Evolutionary conservation across 1,284 basidiomycete species (phyloP), one percentile per base, ranked within the genome.

Genomic region (Pseudomicrostroma phylloplanum): DNA sequence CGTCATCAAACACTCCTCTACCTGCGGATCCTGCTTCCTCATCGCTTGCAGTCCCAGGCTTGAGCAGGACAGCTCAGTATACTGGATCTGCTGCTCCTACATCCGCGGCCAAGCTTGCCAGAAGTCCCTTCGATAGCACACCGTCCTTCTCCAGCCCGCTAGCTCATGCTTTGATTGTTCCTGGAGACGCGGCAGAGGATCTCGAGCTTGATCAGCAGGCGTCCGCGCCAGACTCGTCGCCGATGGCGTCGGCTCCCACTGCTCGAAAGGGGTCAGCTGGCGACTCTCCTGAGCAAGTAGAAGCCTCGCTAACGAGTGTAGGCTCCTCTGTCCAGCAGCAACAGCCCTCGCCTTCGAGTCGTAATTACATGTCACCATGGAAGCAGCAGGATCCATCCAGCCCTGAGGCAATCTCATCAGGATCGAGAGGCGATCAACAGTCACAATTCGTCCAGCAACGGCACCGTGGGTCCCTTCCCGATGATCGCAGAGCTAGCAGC

Each of bases 141-240:
- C 76, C 76, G 1, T 76, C 74, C 55, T 77, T 76, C 30, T 76
- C 74, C 17, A 78, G 76, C 42, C 76, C 76, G 30, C 70, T 78
- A 46, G 76, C 76, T 8, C 68, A 74, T 51, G 70, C 73, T 12
- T 69, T 71, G 13, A 70, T 67, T 46, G 59, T 78, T 13, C 70
- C 74, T 7, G 63, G 66, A n/a, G 76, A 77, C 15, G 64, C 67
- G 39, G 61, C 61, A 12, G 61, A 62, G 17, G 61, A 62, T 42
- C 26, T 62, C 9, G 61, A 62, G 6, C 56, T 65, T 21, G 64
- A 65, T 41, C 41, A 43, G 40, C 49, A 56, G 13, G 51, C 43
- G 13, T 39, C 30, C 15, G 58, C 23, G 7, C 49, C 43, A 30
- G 51, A 55, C 12, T 36, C 30, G 43, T n/a, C 43, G 43, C 43